Conservation (phyloP, 1,139 yeast species). For the Debaryomyces coudertii region DNA sequence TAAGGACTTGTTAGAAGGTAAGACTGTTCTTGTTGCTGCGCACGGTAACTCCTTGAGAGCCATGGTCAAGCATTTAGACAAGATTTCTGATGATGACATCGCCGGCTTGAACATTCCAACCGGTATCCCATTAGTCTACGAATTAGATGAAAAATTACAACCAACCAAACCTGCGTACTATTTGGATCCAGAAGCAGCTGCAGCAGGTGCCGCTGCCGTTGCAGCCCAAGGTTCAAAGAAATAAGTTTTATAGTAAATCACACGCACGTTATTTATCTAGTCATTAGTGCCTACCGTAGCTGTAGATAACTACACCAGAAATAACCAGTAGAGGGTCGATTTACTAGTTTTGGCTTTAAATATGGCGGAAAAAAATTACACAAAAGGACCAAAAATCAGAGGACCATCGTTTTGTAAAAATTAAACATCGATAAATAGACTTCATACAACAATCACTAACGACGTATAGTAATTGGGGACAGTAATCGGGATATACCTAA, state of each 20-base stretch:
- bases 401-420: conserved; percentile 6
- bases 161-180: conserved; percentile 94
- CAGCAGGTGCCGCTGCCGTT: conserved; percentile 99
- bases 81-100: conserved; percentile 88
- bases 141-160: conserved; percentile 82
- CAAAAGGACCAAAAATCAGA: conserved; percentile 1
- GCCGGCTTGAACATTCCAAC: conserved; percentile 97
- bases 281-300: not conserved
- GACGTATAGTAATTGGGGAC: conserved; percentile 6
- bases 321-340: not conserved
- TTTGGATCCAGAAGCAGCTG: conserved; percentile 99
- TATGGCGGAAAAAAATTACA: not conserved
- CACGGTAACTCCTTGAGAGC: conserved; percentile 99
- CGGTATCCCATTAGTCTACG: conserved; percentile 98
- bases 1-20: conserved; percentile 79
- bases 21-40: conserved; percentile 92
- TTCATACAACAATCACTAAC: not conserved
- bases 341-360: not conserved
- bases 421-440: conserved; percentile 3
- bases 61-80: conserved; percentile 93
- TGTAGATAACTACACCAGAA: too few relatives aligned
- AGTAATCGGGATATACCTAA: not conserved
- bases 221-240: conserved; percentile 86
- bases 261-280: not conserved
- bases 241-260: conserved; percentile 21